These are phyloP conservation scores for Solanum piurae DNA, from an alignment of 257 asterid species.

Conservation along the genomic window DNA sequence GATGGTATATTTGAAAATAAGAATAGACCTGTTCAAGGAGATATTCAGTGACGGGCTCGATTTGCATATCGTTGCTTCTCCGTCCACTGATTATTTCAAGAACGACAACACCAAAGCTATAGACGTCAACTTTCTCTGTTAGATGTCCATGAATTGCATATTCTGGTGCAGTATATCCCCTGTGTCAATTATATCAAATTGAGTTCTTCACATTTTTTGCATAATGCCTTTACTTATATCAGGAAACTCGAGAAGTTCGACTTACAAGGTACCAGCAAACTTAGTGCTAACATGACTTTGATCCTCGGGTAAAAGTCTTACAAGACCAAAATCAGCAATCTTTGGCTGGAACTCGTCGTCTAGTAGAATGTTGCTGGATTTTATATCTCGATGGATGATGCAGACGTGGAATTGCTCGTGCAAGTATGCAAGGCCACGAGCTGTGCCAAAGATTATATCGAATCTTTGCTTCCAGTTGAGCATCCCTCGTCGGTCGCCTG, in stretches of 20 bases:
- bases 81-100: constrained; percentile 69
- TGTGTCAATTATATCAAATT: constrained; percentile 1
- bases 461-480: constrained; percentile 76
- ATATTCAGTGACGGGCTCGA: constrained; percentile 33
- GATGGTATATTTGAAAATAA: not conserved
- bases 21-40: constrained; percentile 55
- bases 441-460: constrained; percentile 59
- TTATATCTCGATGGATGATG: constrained; percentile 73
- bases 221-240: not conserved
- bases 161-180: constrained; percentile 90
- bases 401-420: constrained; percentile 66
- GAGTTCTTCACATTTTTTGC: not conserved
- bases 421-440: constrained; percentile 69
- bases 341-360: constrained; percentile 58
- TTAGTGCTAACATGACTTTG: constrained; percentile 73
- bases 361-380: constrained; percentile 58
- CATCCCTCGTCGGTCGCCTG: constrained; percentile 53
- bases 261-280: constrained; percentile 89
- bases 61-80: constrained; percentile 34
- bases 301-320: constrained; percentile 64
- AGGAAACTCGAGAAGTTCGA: not conserved
- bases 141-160: constrained; percentile 75
- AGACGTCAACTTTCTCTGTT: constrained; percentile 74
- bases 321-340: constrained; percentile 79
- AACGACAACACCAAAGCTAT: constrained; percentile 69